phyloP scores from a whole-genome alignment of 2,329 filamentous ascomycete species.

The Neonectria magnoliae region DNA sequence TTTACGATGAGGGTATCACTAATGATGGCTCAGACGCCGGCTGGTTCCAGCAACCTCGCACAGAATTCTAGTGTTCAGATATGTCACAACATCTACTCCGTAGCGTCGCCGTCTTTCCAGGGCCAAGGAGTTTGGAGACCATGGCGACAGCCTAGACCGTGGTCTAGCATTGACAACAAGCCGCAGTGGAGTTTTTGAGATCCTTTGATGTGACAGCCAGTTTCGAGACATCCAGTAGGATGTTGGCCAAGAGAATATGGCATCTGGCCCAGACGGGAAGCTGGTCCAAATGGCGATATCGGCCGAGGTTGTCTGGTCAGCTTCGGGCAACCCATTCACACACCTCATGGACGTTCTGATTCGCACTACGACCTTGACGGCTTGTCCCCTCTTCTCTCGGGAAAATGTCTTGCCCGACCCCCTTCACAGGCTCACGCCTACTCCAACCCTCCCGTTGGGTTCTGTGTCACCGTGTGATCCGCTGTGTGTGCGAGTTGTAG shows the following conservation, averaged over 20 bases:
- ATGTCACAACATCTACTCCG: not conserved
- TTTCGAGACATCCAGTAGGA: not conserved
- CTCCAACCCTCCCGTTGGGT: constrained; percentile 5
- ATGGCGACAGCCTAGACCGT: constrained; percentile 1
- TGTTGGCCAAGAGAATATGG: not conserved
- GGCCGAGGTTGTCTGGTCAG: not conserved
- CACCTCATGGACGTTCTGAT: not conserved
- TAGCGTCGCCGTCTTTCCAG: not conserved
- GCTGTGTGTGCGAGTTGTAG: constrained; percentile 14
- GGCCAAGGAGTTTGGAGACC: not conserved
- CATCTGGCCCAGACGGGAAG: not conserved
- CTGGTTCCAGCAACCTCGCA: not conserved
- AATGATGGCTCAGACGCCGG: constrained; percentile 1
- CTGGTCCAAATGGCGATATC: not conserved
- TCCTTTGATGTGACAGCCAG: not conserved
- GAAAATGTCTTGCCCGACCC: constrained; percentile 6
- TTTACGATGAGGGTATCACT: not conserved
- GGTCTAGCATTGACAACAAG: not conserved
- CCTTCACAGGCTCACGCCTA: not conserved
- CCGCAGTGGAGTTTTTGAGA: constrained; percentile 8
- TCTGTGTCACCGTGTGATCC: constrained; percentile 13
- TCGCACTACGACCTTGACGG: not conserved
- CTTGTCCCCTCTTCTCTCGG: constrained; percentile 8
- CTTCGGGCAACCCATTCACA: not conserved
- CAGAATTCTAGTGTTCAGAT: not conserved